These are phyloP conservation scores for Simplicillium sp. DNA, from an alignment of 2,329 filamentous ascomycete genomes.

Conservation along the genomic window DNA sequence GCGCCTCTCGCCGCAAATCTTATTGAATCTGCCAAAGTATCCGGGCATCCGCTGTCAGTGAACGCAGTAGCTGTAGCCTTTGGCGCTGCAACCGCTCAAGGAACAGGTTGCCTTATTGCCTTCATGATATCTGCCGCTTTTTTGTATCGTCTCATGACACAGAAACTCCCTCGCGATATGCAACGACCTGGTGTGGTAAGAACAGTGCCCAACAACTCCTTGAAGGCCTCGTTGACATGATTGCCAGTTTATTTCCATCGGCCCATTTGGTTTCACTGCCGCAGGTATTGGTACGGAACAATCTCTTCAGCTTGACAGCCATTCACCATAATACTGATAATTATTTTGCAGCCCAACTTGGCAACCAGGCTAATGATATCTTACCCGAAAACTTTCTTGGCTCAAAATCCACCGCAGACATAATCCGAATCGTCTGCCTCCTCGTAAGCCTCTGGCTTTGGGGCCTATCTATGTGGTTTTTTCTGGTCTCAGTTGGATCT, in stretches of 20 bases:
- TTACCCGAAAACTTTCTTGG: slow-evolving; percentile 33
- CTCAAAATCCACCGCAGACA: slow-evolving; percentile 28
- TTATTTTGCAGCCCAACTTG: slow-evolving; percentile 25
- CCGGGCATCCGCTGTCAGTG: slow-evolving; percentile 16
- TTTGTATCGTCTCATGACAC: slow-evolving; percentile 79
- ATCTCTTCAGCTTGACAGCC: too few species aligned
- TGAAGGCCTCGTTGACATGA: slow-evolving; percentile 1
- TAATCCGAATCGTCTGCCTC: slow-evolving; percentile 39
- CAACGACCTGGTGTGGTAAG: slow-evolving; percentile 63
- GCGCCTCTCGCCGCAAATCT: slow-evolving; percentile 61
- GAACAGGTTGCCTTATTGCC: slow-evolving; percentile 45
- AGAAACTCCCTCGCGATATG: slow-evolving; percentile 69
- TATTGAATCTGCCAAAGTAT: slow-evolving; percentile 28
- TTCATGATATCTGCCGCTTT: slow-evolving; percentile 81
- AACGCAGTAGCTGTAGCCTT: slow-evolving; percentile 37
- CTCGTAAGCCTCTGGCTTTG: slow-evolving; percentile 71
- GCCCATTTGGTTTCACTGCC: slow-evolving; percentile 55
- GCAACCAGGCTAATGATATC: slow-evolving; percentile 30
- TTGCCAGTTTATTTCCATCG: slow-evolving; percentile 64
- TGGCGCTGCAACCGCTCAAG: slow-evolving; percentile 40
- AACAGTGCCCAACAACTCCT: neutral
- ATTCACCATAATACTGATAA: too few species aligned
- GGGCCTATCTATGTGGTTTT: slow-evolving; percentile 79
- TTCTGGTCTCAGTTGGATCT: slow-evolving; percentile 68
- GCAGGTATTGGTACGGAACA: slow-evolving; percentile 29